Base-by-base conservation (phyloP, 306 rosid genomes). In the Styphnolobium japonicum region DNA sequence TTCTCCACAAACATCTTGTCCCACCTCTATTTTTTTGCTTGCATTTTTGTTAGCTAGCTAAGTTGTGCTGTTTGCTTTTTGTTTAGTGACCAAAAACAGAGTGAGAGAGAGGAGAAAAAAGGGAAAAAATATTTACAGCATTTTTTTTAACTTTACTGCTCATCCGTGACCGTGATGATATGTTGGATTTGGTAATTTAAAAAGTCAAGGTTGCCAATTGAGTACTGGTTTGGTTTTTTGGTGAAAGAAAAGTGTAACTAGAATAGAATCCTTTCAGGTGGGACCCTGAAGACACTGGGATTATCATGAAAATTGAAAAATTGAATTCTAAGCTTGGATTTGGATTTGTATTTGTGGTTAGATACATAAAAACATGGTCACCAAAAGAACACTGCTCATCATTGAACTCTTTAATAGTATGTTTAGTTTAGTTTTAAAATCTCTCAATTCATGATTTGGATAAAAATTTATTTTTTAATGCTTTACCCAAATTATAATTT, bases 101-200 rank as follows among this genome's bases (percentile, higher is more conserved):
- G 9, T 23, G 2, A 48, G 2, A 19, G 60, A 31, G 31, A 1
- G 10, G 31, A 29, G 3, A 9, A n/a, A 7, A 56, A 0, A 55
- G 0, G 5, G 4, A 11, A 57, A 57, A 0, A 53, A 27, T 56
- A 55, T 29, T 25, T n/a, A 3, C 11, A 42, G 3, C 21, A 72
- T 10, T 3, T 14, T 4, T 5, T 80, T 63, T 3, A 42, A 49
- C 14, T 49, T 7, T 53, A 65, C 66, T 40, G 46, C 5, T 40
- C 39, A 75, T 68, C n/a, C 60, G 63, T 81, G 55, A 73, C 37
- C 55, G 22, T 68, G 33, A 81, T 45, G 42, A 77, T 53, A 36
- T 55, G 3, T 68, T 27, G 63, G 29, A 56, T 23, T 48, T 51
- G 69, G 57, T 5, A 23, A 75, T 12, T 10, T 14, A 21, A 9